Percentiles rank a stretch among this genome's conserved stretches.
Conservation (phyloP, 805 yeast genomes). For the Wickerhamiella sergipiensis region DNA sequence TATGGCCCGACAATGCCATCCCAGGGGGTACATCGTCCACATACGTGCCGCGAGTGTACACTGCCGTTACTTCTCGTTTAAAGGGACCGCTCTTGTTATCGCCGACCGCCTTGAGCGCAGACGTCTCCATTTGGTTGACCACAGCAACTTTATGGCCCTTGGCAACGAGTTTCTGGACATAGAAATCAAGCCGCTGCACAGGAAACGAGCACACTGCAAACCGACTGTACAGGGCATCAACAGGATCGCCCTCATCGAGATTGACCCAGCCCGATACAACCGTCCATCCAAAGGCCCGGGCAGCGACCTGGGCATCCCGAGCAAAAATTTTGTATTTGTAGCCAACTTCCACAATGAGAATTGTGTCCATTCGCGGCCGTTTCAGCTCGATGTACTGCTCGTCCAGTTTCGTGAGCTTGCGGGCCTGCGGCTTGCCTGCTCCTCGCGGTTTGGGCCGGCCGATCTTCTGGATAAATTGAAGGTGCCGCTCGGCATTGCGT, state of each 20-base stretch:
- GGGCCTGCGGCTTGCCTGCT: background rate
- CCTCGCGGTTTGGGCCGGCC: background rate
- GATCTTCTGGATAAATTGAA: background rate
- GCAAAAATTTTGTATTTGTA: conserved; percentile 84
- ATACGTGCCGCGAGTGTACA: conserved; percentile 75
- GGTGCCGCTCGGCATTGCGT: background rate
- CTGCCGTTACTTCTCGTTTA: conserved; percentile 50
- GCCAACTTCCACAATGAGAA: conserved; percentile 78
- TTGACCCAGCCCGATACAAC: conserved; percentile 54
- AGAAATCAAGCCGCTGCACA: conserved; percentile 56
- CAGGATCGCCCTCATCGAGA: conserved; percentile 36
- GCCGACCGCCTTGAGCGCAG: conserved; percentile 48
- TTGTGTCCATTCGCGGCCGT: conserved; percentile 42
- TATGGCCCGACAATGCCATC: conserved; percentile 16
- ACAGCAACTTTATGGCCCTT: conserved; percentile 74
- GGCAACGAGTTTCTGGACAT: conserved; percentile 57
- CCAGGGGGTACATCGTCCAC: conserved; percentile 39
- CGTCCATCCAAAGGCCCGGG: conserved; percentile 41
- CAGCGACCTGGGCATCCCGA: conserved; percentile 62
- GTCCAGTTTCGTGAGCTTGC: conserved; percentile 27
- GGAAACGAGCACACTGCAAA: conserved; percentile 85
- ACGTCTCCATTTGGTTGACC: conserved; percentile 73
- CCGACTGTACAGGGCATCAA: conserved; percentile 37
- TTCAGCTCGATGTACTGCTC: conserved; percentile 62
- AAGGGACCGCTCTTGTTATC: conserved; percentile 46